A percentile compares a stretch with the other conserved stretches of the same genome.
Conservation (phyloP, 1,139 yeast species). For the Nematodospora anomalae region DNA sequence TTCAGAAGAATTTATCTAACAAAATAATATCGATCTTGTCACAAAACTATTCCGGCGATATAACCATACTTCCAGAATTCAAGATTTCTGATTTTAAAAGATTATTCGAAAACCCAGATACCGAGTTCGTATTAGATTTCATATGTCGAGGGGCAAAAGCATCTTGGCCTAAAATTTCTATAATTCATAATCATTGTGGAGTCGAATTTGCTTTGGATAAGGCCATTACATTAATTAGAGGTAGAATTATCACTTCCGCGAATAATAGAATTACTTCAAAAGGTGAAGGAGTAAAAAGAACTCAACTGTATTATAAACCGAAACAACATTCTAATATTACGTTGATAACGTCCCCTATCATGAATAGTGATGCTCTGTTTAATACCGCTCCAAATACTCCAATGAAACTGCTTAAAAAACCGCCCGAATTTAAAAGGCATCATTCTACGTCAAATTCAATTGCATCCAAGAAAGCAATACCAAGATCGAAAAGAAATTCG, state of each 20-base stretch:
- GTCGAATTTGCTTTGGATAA: constrained; percentile 85
- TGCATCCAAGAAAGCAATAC: constrained; percentile 11
- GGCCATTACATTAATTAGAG: constrained; percentile 67
- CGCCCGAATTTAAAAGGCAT: constrained; percentile 24
- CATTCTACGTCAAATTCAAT: constrained; percentile 21
- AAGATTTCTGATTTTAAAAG: constrained; percentile 57
- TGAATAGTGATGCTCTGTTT: constrained; percentile 2
- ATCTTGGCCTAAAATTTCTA: constrained; percentile 87
- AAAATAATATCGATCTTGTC: constrained; percentile 73
- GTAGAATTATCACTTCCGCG: constrained; percentile 54
- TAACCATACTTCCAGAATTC: constrained; percentile 83
- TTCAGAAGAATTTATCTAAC: constrained; percentile 69
- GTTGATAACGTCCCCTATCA: constrained; percentile 26
- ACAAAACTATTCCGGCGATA: constrained; percentile 90
- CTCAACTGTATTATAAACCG: constrained; percentile 13
- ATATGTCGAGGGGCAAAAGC: constrained; percentile 84
- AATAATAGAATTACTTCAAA: constrained; percentile 21
- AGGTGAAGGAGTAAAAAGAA: constrained; percentile 9
- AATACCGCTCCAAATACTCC: constrained; percentile 17
- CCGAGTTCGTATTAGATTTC: constrained; percentile 68
- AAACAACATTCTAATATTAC: constrained; percentile 14
- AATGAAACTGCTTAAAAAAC: constrained; percentile 10
- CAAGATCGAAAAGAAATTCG: constrained; percentile 26
- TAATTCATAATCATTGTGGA: constrained; percentile 84
- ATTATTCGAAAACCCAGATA: constrained; percentile 76